Evolutionary conservation across 2,329 filamentous ascomycete species (phyloP), one percentile per base, ranked within the genome.

Genomic region (Davidsoniella eucalypti): DNA sequence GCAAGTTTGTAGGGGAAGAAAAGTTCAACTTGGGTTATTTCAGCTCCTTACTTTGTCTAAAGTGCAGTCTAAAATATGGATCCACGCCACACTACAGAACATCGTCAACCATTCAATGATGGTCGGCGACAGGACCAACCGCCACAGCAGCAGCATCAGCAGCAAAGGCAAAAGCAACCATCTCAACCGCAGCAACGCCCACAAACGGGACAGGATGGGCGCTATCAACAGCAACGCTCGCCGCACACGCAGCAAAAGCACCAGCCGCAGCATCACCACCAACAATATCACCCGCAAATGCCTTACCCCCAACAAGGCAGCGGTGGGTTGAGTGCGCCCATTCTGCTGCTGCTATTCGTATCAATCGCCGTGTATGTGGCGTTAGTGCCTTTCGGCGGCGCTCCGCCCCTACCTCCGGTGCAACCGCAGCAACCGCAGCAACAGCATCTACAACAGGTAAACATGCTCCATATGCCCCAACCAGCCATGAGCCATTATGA

Each of bases 281-380:
- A 47, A 17, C 44, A 47, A 26, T 43, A 44, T n/a, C 33, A 47
- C 18, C 50, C 47, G 18, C 50, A 51, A n/a, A 51, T 51, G 42
- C 47, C 43, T 9, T 44, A 53, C 18, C 21, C 47, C 14, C 52
- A 50, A 39, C 47, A 50, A 23, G 39, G 41, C 26, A 33, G 21
- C 6, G 51, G 51, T 41, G 49, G 49, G 36, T 39, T 51, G 25
- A 54, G 52, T 38, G 37, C 44, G 41, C 52, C 52, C 10, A 54
- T 51, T 41, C 26, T 51, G 26, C 46, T 54, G 40, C 38, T 54
- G 36, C 43, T 54, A 25, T 54, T 54, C 49, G 49, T 54, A 9
- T 51, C 49, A 10, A 51, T 54, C 46, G 52, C 52, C 14, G 10
- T 54, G 49, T 54, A 54, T 46, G 52, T 54, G 33, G 45, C 52